Evolutionary conservation across 371 early-diverging fungal genomes (phyloP), one percentile per base, ranked within the genome.

Genomic region (Haplosporangium sp.): DNA sequence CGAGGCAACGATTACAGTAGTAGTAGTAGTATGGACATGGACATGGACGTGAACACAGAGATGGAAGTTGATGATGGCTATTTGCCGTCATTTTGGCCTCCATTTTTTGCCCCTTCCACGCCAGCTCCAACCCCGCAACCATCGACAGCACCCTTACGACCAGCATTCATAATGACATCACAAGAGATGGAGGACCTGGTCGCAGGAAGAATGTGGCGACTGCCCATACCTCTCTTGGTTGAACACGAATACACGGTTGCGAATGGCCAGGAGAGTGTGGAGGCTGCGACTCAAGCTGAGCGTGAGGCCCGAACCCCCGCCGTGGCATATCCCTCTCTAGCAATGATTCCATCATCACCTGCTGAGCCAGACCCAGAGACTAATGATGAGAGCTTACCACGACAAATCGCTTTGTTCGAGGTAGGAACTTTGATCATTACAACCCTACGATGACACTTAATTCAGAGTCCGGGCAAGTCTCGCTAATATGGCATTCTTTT

Each of bases 291-390:
- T 6, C 75, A 75, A 29, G 75, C 51, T 1, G 29, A 13, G 8
- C 65, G 75, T 14, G 75, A 75, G 50, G 18, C 7, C 5, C 23
- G 20, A 2, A 50, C 43, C 1, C 58, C 45, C 0, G 42, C 66
- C 16, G 62, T 36, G 14, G 41, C 21, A 1, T 75, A 69, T 8
- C 11, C 13, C 9, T 51, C 16, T 16, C 1, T 64, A 3, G 54
- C 59, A 3, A 65, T 61, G 2, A 69, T 75, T 38, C 75, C 75
- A 3, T 38, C 46, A 0, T 58, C 75, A 2, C 75, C 75, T 29
- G 59, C 56, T 2, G 77, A 77, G 10, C 71, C 71, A 0, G 57
- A 66, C 18, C 36, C 50, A 20, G 50, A 50, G 14, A 45, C 45
- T 45, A 8, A 50, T 7, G 46, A 18, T 23, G 6, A 29, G 14